Percentiles rank a stretch among this genome's conserved stretches.
Conservation (phyloP, 805 yeast species). For the Saturnispora zaruensis region DNA sequence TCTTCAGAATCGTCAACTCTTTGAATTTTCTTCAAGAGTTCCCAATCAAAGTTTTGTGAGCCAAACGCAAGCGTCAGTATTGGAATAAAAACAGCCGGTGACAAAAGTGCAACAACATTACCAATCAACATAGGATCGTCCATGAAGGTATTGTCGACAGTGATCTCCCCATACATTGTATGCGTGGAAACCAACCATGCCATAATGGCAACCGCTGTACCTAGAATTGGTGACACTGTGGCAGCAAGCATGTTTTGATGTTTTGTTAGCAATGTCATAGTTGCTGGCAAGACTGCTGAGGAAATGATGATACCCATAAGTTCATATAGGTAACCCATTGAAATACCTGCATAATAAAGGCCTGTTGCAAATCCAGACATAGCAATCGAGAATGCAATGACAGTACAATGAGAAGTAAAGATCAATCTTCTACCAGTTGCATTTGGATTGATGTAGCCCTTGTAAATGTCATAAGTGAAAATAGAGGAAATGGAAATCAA, state of each 20-base stretch:
- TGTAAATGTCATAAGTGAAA: conserved; percentile 78
- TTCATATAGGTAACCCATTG: conserved; percentile 82
- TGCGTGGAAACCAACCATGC: conserved; percentile 54
- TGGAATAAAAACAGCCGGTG: conserved; percentile 63
- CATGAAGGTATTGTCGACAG: conserved; percentile 53
- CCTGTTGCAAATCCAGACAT: conserved; percentile 86
- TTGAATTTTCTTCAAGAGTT: conserved; percentile 46
- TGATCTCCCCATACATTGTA: conserved; percentile 34
- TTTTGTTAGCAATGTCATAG: conserved; percentile 53
- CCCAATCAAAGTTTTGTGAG: conserved; percentile 71
- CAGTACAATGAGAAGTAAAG: conserved; percentile 56
- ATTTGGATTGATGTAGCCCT: conserved; percentile 67
- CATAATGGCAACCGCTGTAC: conserved; percentile 65
- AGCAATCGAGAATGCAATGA: conserved; percentile 44
- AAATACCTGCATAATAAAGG: conserved; percentile 68
- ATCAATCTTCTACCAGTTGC: conserved; percentile 73
- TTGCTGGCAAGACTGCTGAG: conserved; percentile 75
- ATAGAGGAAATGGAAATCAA: conserved; percentile 81
- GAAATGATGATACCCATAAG: conserved; percentile 86
- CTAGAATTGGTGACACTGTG: conserved; percentile 65
- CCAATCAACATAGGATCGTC: conserved; percentile 85
- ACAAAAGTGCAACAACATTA: conserved; percentile 70
- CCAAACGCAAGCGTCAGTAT: conserved; percentile 54
- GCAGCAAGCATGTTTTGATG: conserved; percentile 66
- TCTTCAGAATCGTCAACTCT: conserved; percentile 70